Evolutionary conservation across 78 protist species (phyloP), one percentile per base, ranked within the genome.

Genomic region (Chrysochromulina parva): DNA sequence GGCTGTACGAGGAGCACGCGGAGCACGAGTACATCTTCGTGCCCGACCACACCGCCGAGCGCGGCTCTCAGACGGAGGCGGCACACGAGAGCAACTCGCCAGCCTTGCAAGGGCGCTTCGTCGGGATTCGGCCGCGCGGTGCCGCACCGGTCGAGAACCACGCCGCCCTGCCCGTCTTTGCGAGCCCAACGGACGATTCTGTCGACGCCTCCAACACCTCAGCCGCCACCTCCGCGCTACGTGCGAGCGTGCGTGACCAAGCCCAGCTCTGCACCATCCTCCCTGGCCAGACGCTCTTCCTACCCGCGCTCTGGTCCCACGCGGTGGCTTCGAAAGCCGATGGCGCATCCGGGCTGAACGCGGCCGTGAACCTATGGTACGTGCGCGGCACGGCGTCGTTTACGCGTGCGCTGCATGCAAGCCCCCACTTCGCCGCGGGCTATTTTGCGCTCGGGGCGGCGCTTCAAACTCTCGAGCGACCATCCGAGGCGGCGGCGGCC

Each of bases 271-370:
- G 62, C 62, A 58, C 10, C 62, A 10, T 20, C 28, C 71, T 7
- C 24, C 28, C 28, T 20, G 71, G 28, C 14, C 28, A 80, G 86
- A 24, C 86, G 86, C 86, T 80, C 65, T 80, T 80, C 38, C 86
- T 80, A 13, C 86, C 86, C 13, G 86, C 86, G 86, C 60, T 80
- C 59, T 80, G 86, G 86, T 80, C 86, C 65, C 86, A 80, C 47
- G 86, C 86, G 7, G 86, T 80, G 52, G 48, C 54, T 47, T 50
- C 59, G 26, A 24, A 26, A 1, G 17, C 86, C 28, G 28, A 24
- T 50, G 20, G 4, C 59, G 55, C 52, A 10, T 4, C 52, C 47
- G 86, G 86, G 47, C 86, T 80, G 13, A 80, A 80, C 65, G 57
- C 26, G 59, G 86, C 86, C 1, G 54, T 80, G 38, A 80, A 80